phyloP scores from a whole-genome alignment of 768 basidiomycete species.

The Kwoniella newhampshirensis region DNA sequence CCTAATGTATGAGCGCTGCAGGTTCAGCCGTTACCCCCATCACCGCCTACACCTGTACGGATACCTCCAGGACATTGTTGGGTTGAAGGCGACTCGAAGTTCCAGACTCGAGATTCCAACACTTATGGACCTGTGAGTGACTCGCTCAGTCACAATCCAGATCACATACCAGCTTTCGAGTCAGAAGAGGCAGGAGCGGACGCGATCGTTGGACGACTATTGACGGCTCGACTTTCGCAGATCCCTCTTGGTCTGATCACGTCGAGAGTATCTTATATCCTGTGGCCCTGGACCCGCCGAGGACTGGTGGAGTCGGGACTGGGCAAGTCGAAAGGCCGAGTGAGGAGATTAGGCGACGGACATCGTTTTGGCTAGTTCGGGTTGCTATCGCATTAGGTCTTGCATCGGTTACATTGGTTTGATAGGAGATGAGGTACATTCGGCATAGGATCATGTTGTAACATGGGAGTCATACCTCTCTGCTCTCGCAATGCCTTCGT shows the following conservation, averaged over 20 bases:
- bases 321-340: conserved; percentile 43
- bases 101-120: conserved; percentile 51
- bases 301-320: conserved; percentile 34
- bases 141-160: background rate
- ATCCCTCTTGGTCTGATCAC: conserved; percentile 52
- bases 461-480: no score
- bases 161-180: background rate
- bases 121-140: conserved; percentile 52
- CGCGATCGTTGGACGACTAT: background rate
- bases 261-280: conserved; percentile 44
- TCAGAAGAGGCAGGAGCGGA: no score
- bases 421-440: no score
- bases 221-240: conserved; percentile 13
- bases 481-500: no score
- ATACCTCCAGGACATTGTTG: conserved; percentile 54
- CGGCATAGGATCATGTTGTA: no score
- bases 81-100: conserved; percentile 54
- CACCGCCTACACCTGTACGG: conserved; percentile 44
- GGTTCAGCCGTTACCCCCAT: conserved; percentile 50
- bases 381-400: no score
- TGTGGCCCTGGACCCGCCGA: conserved; percentile 49
- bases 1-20: no score
- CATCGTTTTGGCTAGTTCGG: no score
- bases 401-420: no score
- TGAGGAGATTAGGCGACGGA: conserved; percentile 24